phyloP scores from a whole-genome alignment of 371 early-diverging fungal genomes.

The Mortierella sp. region DNA sequence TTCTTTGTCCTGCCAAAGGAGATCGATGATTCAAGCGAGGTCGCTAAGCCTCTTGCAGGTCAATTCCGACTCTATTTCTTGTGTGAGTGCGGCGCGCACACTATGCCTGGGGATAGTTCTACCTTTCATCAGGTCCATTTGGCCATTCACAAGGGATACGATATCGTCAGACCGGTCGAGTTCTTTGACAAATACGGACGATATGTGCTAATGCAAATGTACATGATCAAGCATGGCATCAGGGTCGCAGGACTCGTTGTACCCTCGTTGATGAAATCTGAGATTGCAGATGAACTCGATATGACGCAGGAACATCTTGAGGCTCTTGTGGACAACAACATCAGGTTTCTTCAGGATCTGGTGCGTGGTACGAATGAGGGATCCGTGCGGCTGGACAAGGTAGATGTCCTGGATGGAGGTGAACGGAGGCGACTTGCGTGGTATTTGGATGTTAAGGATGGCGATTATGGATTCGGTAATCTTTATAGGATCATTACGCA shows the following conservation, averaged over 20 bases:
- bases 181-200: neutral
- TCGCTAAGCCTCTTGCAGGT: neutral
- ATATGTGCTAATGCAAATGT: neutral
- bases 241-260: neutral
- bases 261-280: neutral
- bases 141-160: neutral
- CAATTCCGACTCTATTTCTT: conserved; percentile 1
- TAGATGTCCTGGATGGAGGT: too few relatives aligned
- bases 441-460: neutral
- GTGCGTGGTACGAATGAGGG: neutral
- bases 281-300: neutral
- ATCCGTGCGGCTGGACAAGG: too few relatives aligned
- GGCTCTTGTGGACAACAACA: neutral
- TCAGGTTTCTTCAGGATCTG: neutral
- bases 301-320: neutral
- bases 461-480: too few relatives aligned
- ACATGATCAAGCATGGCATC: neutral
- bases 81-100: neutral
- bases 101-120: neutral
- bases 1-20: neutral
- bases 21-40: neutral
- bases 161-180: neutral
- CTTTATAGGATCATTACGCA: neutral
- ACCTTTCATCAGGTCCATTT: neutral
- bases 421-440: too few relatives aligned